Percentiles rank a stretch among this genome's conserved stretches.
Conservation (phyloP, 495 filamentous ascomycete genomes). For the Hypoxylon lenormandii region DNA sequence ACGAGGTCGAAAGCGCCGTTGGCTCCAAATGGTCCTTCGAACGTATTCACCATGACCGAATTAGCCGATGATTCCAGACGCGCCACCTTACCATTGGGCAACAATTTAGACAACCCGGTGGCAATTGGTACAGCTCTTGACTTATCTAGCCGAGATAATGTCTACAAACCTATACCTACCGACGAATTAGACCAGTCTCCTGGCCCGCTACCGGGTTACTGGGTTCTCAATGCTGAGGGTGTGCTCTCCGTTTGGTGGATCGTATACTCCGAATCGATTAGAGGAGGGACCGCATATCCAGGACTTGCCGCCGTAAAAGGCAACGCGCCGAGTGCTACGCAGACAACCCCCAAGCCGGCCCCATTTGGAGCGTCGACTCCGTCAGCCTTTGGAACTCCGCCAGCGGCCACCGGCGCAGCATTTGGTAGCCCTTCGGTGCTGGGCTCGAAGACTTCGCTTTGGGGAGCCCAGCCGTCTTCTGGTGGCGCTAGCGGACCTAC, state of each 20-base stretch:
- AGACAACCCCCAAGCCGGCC: conserved; percentile 49
- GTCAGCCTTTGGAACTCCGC: conserved; percentile 51
- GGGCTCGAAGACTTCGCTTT: conserved; percentile 58
- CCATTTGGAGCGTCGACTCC: conserved; percentile 37
- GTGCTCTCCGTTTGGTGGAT: conserved; percentile 89
- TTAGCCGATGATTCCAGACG: conserved; percentile 80
- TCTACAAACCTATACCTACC: conserved; percentile 78
- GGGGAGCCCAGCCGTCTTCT: conserved; percentile 48
- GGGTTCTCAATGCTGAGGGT: conserved; percentile 90
- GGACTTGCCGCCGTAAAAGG: conserved; percentile 68
- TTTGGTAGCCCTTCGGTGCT: conserved; percentile 57
- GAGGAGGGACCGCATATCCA: conserved; percentile 75
- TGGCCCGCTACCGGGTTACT: conserved; percentile 84
- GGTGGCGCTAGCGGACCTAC: conserved; percentile 49
- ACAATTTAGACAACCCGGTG: conserved; percentile 74
- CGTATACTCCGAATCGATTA: conserved; percentile 86
- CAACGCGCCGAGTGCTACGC: conserved; percentile 30
- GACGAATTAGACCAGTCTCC: conserved; percentile 78
- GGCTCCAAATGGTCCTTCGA: conserved; percentile 68
- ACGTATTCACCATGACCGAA: conserved; percentile 78
- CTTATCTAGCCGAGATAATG: conserved; percentile 81
- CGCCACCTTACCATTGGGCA: conserved; percentile 77
- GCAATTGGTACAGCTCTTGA: conserved; percentile 85
- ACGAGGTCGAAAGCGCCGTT: conserved; percentile 76
- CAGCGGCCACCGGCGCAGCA: conserved; percentile 35